Base-by-base conservation (phyloP, 2,329 filamentous ascomycete species). In the Fusarium protoensiforme region DNA sequence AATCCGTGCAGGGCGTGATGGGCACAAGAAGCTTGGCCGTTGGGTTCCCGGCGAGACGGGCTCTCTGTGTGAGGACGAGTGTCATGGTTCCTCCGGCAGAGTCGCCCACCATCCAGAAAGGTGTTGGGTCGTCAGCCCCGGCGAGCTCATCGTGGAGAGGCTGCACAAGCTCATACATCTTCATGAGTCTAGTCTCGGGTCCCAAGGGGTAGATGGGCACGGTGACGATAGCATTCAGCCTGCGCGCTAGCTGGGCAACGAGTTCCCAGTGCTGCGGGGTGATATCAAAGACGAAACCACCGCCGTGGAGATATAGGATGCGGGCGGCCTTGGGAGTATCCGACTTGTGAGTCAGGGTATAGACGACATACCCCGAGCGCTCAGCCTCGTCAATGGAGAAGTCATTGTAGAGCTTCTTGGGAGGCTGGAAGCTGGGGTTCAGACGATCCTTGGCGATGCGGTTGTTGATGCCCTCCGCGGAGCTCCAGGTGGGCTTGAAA, bases 151-250 rank as follows among this genome's bases (percentile, higher is more conserved):
- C 77, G 69, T 81, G 73, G 29, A 81, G 70, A 16, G 79, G 79
- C 71, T 80, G 77, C 6, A 81, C 71, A 35, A 75, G 72, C 48
- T 79, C 79, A 41, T 80, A 82, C 72, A 81, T 80, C 38, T 77
- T 77, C 67, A 75, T 65, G n/a, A 81, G 71, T 22, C 71, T 73
- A 46, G 75, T 76, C 60, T 82, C 80, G 6, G 80, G 80, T 0
- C 76, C 80, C 31, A 82, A 72, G 9, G 80, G 80, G 48, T 81
- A 81, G 41, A 82, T 73, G 20, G 80, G 78, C 35, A 82, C 77
- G 2, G 79, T 80, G 43, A 81, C 69, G 14, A 78, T 71, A 51
- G 80, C 80, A 70, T 80, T 75, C 35, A 81, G 69, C 2, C 78
- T 76, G 63, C 78, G 70, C 2, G 79, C 78, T 35, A 81, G 71